These are phyloP conservation scores for Obelidium mucronatum DNA, from an alignment of 192 early-diverging fungal species.

Conservation along the genomic window DNA sequence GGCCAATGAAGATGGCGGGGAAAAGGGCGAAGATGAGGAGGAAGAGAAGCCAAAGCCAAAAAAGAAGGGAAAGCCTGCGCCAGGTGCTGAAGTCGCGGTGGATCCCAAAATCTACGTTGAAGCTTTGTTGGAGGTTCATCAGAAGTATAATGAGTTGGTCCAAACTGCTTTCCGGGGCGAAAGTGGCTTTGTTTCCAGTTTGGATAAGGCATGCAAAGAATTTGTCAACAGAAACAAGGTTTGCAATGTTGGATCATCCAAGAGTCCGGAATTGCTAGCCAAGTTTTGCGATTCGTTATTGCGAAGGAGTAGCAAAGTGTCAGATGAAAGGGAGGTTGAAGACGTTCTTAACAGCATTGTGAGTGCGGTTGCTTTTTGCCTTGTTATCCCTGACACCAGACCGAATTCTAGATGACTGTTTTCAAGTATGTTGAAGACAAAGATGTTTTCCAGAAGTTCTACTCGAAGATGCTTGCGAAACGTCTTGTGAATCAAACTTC, in stretches of 20 bases:
- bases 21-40: constrained; percentile 40
- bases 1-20: constrained; percentile 59
- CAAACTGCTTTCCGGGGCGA: constrained; percentile 82
- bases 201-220: constrained; percentile 93
- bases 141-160: constrained; percentile 82
- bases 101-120: constrained; percentile 89
- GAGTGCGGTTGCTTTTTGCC: constrained; percentile 17
- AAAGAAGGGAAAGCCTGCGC: constrained; percentile 18
- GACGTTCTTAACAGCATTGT: constrained; percentile 78
- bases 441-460: constrained; percentile 99
- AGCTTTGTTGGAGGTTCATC: constrained; percentile 85
- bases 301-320: constrained; percentile 80
- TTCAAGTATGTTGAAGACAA: constrained; percentile 97
- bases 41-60: constrained; percentile 48
- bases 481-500: constrained; percentile 91
- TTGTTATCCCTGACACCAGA: background rate
- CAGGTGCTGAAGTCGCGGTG: constrained; percentile 44
- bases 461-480: constrained; percentile 90
- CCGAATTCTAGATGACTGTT: constrained; percentile 83
- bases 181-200: constrained; percentile 84
- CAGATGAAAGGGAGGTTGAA: constrained; percentile 76
- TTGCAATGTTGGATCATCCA: constrained; percentile 70
- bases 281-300: constrained; percentile 90
- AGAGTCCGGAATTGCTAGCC: constrained; percentile 89
- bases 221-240: constrained; percentile 93